Base-by-base conservation (phyloP, 83 land plant genomes). In the Thuja plicata region DNA sequence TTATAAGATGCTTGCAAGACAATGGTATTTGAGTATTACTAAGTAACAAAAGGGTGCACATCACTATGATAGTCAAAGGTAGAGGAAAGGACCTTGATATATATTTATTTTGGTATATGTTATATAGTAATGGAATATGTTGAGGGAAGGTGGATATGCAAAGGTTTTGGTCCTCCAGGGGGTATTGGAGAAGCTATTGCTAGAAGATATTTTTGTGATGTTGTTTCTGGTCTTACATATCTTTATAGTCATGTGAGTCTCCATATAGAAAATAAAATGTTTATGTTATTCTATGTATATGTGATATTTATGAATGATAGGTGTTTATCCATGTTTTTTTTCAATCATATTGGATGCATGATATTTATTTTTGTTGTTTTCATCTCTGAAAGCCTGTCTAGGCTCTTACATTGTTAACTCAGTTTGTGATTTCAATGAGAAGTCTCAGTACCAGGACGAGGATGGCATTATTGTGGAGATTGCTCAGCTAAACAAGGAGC, bases 141-240 rank as follows among this genome's bases (percentile, higher is more conserved):
- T 74, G 99, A 98, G 89, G 96, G 99, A 19, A 94, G 96, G 70
- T 93, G 96, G 95, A 92, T 92, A 34, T 96, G 94, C 89, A 95
- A 95, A 82, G 96, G 94, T 78, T 90, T 93, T 87, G 97, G 96
- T 70, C 92, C 95, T 35, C 87, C 91, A 71, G 92, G 98, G 50
- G 95, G 96, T 32, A 40, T 98, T 66, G 97, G 93, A 71, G 97
- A 96, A 93, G 88, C 88, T 78, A 93, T 89, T 40, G 94, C 98
- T 15, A 93, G 98, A 87, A 93, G 93, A 85, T 98, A 96, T 90
- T 93, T 98, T 60, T 89, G 96, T 9, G 98, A 96, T 88, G 89
- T 96, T 30, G 96, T 97, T 80, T 92, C 96, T 73, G 99, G 99
- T 30, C 94, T 98, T 43, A 93, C 94, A 92, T 98, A 98, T 90